These are phyloP conservation scores for Bryum argenteum DNA, from an alignment of 225 moss, liverwort and hornwort species.

Conservation along the genomic window DNA sequence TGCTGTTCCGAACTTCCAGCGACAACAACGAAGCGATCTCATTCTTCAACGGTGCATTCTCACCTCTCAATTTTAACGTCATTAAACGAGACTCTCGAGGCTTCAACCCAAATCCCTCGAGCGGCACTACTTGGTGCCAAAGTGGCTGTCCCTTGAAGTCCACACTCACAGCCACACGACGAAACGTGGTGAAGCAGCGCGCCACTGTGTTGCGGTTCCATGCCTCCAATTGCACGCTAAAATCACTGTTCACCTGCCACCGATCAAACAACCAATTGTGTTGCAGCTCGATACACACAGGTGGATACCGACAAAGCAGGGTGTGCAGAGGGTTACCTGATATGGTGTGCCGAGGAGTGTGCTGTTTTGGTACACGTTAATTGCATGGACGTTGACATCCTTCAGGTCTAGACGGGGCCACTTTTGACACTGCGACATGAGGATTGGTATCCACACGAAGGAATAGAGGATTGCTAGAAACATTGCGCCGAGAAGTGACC, in stretches of 20 bases:
- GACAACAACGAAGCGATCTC: conserved; percentile 7
- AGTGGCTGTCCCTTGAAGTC: not conserved
- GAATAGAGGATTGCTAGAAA: no score
- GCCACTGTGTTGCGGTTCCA: conserved; percentile 7
- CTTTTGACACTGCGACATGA: no score
- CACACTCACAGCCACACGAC: not conserved
- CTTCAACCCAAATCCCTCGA: conserved; percentile 1
- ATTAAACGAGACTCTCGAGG: not conserved
- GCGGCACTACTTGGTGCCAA: not conserved
- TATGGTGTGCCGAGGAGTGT: not conserved
- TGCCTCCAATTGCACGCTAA: not conserved
- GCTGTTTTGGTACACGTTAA: conserved; percentile 1
- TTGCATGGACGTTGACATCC: conserved; percentile 15
- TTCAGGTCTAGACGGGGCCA: not conserved
- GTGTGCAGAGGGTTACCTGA: not conserved
- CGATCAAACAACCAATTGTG: no score
- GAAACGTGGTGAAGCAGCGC: conserved; percentile 2
- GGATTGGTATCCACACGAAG: no score
- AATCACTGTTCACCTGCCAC: conserved; percentile 10
- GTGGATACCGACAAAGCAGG: no score
- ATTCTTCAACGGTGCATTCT: not conserved
- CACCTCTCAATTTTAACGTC: not conserved
- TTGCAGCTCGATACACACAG: no score
- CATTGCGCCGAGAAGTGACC: no score
- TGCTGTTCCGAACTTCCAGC: not conserved